A percentile compares a stretch with the other conserved stretches of the same genome.
Conservation (phyloP, 352 stramenopile species). For the Aphanomyces euteiches region DNA sequence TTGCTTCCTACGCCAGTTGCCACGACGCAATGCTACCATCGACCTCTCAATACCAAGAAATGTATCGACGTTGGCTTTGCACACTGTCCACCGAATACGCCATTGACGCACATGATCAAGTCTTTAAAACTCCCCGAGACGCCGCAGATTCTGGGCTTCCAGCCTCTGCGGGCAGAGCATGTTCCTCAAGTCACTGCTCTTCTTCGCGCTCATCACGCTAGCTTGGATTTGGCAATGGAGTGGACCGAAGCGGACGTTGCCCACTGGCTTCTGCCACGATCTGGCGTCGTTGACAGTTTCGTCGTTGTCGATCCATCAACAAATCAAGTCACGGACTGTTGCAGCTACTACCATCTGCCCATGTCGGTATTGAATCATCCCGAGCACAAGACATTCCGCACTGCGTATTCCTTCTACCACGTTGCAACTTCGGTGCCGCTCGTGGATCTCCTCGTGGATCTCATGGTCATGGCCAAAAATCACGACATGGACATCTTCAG, state of each 20-base stretch:
- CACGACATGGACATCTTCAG: constrained; percentile 68
- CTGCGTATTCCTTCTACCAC: constrained; percentile 99
- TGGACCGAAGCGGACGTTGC: constrained; percentile 91
- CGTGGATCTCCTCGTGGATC: constrained; percentile 59
- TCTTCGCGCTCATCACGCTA: constrained; percentile 48
- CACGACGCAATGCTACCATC: constrained; percentile 95
- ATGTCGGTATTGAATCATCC: constrained; percentile 93
- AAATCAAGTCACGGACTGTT: constrained; percentile 91
- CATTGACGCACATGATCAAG: constrained; percentile 91
- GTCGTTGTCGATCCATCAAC: constrained; percentile 72
- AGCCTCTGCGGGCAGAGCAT: constrained; percentile 53
- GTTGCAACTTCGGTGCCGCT: constrained; percentile 69
- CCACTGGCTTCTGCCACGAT: constrained; percentile 96
- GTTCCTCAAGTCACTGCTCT: constrained; percentile 48
- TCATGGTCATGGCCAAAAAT: constrained; percentile 61
- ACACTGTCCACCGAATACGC: constrained; percentile 88
- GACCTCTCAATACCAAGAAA: constrained; percentile 97
- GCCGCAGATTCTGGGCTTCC: constrained; percentile 41
- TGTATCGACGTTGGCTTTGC: constrained; percentile 98
- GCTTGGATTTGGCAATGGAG: constrained; percentile 76
- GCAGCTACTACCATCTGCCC: constrained; percentile 97
- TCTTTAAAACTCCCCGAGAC: constrained; percentile 77
- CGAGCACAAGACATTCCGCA: constrained; percentile 95
- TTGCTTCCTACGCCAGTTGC: constrained; percentile 94
- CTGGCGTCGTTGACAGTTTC: constrained; percentile 95